Conservation (phyloP, 176 grass and related monocot species). For the Musa itinerans region DNA sequence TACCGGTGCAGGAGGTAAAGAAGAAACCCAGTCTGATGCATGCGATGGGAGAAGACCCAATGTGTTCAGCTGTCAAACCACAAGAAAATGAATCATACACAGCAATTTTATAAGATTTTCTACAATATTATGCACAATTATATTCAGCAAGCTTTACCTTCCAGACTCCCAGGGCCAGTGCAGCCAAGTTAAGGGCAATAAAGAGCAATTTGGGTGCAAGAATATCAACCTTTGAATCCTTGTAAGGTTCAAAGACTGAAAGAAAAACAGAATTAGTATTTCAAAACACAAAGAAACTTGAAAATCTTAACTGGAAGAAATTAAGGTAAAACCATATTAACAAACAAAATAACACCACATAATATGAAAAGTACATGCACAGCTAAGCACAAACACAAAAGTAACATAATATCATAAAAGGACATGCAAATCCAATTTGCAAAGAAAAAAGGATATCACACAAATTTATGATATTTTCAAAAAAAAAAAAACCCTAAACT, state of each 20-base stretch:
- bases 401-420: no score
- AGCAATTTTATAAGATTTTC: background rate
- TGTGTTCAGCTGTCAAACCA: conserved; percentile 64
- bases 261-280: conserved; percentile 9
- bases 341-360: no score
- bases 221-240: conserved; percentile 77
- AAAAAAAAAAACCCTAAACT: no score
- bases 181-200: conserved; percentile 88
- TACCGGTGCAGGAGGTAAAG: conserved; percentile 70
- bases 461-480: no score
- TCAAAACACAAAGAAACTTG: background rate
- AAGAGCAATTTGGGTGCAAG: conserved; percentile 73
- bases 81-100: background rate
- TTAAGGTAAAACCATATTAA: no score
- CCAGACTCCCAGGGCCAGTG: conserved; percentile 75
- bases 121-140: background rate
- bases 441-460: no score
- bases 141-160: conserved; percentile 42
- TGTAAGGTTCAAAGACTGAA: conserved; percentile 92
- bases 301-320: background rate
- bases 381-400: no score
- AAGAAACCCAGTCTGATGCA: conserved; percentile 92
- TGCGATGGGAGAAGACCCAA: conserved; percentile 97
- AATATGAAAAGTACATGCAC: no score
- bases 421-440: no score